These are phyloP conservation scores for Ceratocystis eucalypticola DNA, from an alignment of 2,329 filamentous ascomycete species.

Conservation along the genomic window DNA sequence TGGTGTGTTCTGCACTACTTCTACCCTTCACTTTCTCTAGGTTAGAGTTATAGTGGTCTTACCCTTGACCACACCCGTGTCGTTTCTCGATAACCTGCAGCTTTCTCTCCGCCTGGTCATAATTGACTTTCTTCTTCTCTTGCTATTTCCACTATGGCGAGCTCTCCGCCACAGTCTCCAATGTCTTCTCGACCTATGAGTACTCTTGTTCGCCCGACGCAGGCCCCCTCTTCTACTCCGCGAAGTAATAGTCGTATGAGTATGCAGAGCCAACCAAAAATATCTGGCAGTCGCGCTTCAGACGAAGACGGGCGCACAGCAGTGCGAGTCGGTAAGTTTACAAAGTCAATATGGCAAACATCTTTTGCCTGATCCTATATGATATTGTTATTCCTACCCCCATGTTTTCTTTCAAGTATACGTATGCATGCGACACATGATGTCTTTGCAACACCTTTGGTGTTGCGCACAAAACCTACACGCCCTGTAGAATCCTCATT, in stretches of 20 bases:
- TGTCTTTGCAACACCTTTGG: not conserved
- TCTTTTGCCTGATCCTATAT: not conserved
- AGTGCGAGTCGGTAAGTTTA: constrained; percentile 82
- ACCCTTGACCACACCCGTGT: not conserved
- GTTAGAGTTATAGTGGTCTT: not conserved
- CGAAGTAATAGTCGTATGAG: constrained; percentile 77
- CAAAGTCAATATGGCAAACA: constrained; percentile 11
- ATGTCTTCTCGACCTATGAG: constrained; percentile 59
- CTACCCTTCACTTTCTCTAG: not conserved
- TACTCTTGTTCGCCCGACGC: constrained; percentile 55
- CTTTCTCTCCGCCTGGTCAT: not conserved
- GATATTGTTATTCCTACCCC: not conserved
- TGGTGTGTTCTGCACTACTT: not conserved
- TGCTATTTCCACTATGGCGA: constrained; percentile 37
- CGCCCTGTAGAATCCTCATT: not conserved
- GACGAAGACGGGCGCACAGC: constrained; percentile 84
- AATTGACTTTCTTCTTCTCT: not conserved
- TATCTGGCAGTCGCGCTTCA: constrained; percentile 64
- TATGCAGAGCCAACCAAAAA: constrained; percentile 60
- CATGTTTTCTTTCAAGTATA: not conserved
- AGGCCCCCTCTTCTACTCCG: constrained; percentile 30
- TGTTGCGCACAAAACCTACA: not conserved
- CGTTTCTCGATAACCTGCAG: not conserved
- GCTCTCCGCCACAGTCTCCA: constrained; percentile 57
- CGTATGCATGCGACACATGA: not conserved